These are phyloP conservation scores for Tolypocladium guangdongense DNA, from an alignment of 2,329 filamentous ascomycete species.

Conservation along the genomic window DNA sequence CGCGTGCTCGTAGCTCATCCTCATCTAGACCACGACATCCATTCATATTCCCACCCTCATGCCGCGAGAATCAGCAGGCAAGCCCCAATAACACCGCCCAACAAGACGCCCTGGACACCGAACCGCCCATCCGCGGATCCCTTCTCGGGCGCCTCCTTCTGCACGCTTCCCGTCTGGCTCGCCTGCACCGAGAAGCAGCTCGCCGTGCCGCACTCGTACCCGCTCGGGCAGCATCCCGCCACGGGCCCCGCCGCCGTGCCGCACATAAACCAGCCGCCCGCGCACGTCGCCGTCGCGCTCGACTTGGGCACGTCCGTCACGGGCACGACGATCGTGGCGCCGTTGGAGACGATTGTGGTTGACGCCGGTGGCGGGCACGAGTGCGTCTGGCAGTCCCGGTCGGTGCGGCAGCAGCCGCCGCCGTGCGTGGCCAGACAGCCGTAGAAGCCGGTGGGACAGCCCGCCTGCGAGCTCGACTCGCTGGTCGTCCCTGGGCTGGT, in stretches of 20 bases:
- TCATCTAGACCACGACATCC: not conserved
- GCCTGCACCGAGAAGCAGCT: constrained; percentile 54
- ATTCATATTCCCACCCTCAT: not conserved
- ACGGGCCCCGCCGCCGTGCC: constrained; percentile 43
- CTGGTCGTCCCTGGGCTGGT: constrained; percentile 21
- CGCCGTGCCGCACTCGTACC: constrained; percentile 60
- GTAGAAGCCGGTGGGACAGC: constrained; percentile 85
- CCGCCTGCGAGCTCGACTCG: constrained; percentile 24
- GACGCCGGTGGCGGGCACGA: constrained; percentile 55
- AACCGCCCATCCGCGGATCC: constrained; percentile 1
- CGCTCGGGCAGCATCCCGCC: constrained; percentile 75
- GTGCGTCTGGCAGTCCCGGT: constrained; percentile 70
- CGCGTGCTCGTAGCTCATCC: not conserved
- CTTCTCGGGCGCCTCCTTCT: constrained; percentile 36
- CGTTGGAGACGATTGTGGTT: constrained; percentile 57
- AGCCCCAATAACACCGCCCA: not conserved
- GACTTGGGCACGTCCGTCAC: constrained; percentile 34
- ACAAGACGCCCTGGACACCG: not conserved
- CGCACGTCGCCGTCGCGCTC: constrained; percentile 45
- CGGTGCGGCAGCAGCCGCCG: constrained; percentile 77
- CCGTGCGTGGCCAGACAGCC: constrained; percentile 77
- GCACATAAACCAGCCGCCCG: constrained; percentile 70
- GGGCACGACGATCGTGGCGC: constrained; percentile 61
- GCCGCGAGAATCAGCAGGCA: not conserved
- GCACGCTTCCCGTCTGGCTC: constrained; percentile 44